Conservation (phyloP, 768 basidiomycete species). For the Crassisporium funariophilum region DNA sequence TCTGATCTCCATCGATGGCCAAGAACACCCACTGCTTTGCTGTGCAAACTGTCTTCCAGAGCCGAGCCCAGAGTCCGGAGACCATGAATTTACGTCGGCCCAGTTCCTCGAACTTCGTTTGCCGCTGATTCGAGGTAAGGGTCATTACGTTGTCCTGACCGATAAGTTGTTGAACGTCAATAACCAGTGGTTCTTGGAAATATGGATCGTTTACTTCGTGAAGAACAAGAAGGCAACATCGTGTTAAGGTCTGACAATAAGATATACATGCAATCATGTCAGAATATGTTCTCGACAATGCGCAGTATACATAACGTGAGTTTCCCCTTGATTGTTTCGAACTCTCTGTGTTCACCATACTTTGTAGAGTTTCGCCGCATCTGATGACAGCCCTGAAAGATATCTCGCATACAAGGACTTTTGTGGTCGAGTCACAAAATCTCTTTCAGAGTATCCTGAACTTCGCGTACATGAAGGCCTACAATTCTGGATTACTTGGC, state of each 20-base stretch:
- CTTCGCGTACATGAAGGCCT: constrained; percentile 36
- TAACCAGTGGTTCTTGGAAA: constrained; percentile 48
- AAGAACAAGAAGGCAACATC: constrained; percentile 24
- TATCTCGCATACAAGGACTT: constrained; percentile 32
- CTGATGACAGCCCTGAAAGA: constrained; percentile 9
- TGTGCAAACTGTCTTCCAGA: constrained; percentile 25
- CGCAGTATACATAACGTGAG: constrained; percentile 46
- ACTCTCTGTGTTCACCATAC: neutral
- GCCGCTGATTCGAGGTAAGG: constrained; percentile 30
- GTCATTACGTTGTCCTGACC: neutral
- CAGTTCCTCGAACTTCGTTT: constrained; percentile 37
- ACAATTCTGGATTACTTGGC: constrained; percentile 31
- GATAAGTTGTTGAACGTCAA: neutral
- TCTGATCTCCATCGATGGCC: constrained; percentile 59
- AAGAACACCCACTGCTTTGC: constrained; percentile 53
- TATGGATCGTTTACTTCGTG: constrained; percentile 36
- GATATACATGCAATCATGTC: constrained; percentile 41
- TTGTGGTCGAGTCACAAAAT: constrained; percentile 33
- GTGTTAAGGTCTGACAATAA: constrained; percentile 31
- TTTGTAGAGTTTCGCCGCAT: constrained; percentile 14
- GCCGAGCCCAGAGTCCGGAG: constrained; percentile 15
- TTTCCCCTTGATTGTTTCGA: neutral
- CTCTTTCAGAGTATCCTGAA: constrained; percentile 30
- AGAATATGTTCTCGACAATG: constrained; percentile 55
- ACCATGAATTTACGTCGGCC: constrained; percentile 30